These are phyloP conservation scores for Wickerhamomyces kurtzmanii DNA, from an alignment of 805 yeast species.

Conservation along the genomic window DNA sequence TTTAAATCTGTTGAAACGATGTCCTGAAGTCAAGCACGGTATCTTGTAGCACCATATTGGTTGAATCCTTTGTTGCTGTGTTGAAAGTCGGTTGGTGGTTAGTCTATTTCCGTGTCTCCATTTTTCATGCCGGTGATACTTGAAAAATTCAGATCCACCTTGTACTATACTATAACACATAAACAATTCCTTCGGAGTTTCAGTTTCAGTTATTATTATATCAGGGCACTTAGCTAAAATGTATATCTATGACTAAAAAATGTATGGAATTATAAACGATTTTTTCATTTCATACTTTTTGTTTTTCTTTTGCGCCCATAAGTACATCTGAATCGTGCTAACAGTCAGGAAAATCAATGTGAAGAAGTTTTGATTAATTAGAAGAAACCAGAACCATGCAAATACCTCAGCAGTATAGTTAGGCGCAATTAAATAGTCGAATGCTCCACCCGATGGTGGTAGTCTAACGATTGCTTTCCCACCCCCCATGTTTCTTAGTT, in stretches of 20 bases:
- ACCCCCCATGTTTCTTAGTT: constrained; percentile 43
- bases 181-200: too few species aligned
- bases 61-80: too few species aligned
- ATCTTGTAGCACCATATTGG: too few species aligned
- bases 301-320: constrained; percentile 90
- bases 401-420: constrained; percentile 85
- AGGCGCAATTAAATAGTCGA: constrained; percentile 78
- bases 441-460: constrained; percentile 70
- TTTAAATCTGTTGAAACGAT: too few species aligned
- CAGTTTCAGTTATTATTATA: too few species aligned
- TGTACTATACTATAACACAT: too few species aligned
- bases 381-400: constrained; percentile 63
- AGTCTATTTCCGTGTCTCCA: too few species aligned
- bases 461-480: constrained; percentile 25
- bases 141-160: too few species aligned
- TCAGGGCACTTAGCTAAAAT: too few species aligned
- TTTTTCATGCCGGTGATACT: too few species aligned
- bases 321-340: constrained; percentile 74
- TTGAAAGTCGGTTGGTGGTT: too few species aligned
- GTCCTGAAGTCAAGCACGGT: too few species aligned
- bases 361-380: constrained; percentile 71
- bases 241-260: constrained; percentile 35
- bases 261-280: constrained; percentile 70
- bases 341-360: constrained; percentile 62
- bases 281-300: constrained; percentile 68